These are phyloP conservation scores for Podila epigama DNA, from an alignment of 192 early-diverging fungal species.

Conservation along the genomic window DNA sequence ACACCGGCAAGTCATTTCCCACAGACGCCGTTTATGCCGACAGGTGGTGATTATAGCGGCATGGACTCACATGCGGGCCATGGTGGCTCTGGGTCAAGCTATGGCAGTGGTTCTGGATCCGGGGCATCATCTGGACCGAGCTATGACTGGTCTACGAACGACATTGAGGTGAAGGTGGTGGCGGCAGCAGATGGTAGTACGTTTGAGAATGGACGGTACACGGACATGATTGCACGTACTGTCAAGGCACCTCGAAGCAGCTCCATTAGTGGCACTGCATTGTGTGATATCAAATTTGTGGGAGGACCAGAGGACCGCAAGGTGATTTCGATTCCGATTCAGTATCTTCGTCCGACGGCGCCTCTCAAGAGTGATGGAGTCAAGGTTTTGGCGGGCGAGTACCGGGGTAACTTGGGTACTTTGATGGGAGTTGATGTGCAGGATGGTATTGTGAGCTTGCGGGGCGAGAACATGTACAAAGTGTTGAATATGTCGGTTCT, in stretches of 20 bases:
- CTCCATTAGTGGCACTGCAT: conserved; percentile 43
- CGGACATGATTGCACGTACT: conserved; percentile 60
- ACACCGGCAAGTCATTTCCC: conserved; percentile 53
- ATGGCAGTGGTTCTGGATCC: conserved; percentile 32
- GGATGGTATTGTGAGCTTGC: conserved; percentile 77
- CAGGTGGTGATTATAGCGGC: conserved; percentile 56
- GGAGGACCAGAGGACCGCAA: conserved; percentile 38
- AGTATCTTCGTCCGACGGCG: conserved; percentile 59
- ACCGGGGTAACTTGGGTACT: conserved; percentile 66
- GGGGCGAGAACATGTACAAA: conserved; percentile 62
- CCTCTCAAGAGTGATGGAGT: conserved; percentile 79
- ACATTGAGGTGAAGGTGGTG: conserved; percentile 58
- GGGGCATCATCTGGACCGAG: conserved; percentile 7
- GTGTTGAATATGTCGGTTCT: conserved; percentile 62
- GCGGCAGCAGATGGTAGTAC: conserved; percentile 26
- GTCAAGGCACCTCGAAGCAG: conserved; percentile 53
- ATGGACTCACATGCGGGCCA: conserved; percentile 58
- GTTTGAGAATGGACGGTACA: conserved; percentile 48
- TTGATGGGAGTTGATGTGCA: conserved; percentile 77
- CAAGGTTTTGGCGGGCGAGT: conserved; percentile 67
- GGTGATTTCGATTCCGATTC: conserved; percentile 37
- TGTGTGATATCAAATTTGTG: conserved; percentile 53
- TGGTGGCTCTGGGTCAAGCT: conserved; percentile 48
- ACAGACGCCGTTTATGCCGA: conserved; percentile 58
- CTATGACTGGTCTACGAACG: conserved; percentile 62